Evolutionary conservation across 345 rosid genomes (phyloP), one percentile per base, ranked within the genome.

Genomic region (Melaleuca quinquenervia): DNA sequence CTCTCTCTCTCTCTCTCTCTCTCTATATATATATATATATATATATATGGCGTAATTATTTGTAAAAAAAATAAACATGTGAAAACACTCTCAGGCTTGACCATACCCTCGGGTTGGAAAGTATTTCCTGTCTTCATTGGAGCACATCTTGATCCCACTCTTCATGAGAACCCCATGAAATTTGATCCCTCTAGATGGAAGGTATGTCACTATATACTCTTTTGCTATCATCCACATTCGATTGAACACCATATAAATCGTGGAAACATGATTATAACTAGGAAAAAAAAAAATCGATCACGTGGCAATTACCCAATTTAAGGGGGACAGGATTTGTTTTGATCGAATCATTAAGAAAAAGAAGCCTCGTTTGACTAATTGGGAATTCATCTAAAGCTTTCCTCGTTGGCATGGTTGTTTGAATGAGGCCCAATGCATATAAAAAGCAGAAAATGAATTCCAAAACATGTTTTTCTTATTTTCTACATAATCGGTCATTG

Each of bases 181-280:
- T 96, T 96, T 48, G 89, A 95, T 83, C 98, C 99, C 49, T 94
- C 93, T 91, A 94, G 98, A 93, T 95, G 99, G 99, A 90, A 86
- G 24, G 98, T 94, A 24, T 1, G 24, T 70, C 1, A 26, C 8
- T 21, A 54, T 54, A 54, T 22, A 70, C 48, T 18, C 78, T 18
- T 70, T 64, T 22, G 20, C 3, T 70, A 32, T 32, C 8, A 32
- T 41, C 41, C 41, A 41, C 41, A 41, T 41, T 41, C 4, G 41
- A 41, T 41, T 41, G 41, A 41, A 41, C 41, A 4, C 41, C 41
- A 41, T 41, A 41, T 2, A 16, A 20, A 70, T 70, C 3, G 36
- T 36, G 4, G 12, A 64, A 32, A 70, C 48, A 32, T 18, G 48
- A 70, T 8, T 18, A 14, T 70, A 21, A 44, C 27, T 50, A 22